Base-by-base conservation (phyloP, 805 yeast genomes). In the Grigorovia humatica region DNA sequence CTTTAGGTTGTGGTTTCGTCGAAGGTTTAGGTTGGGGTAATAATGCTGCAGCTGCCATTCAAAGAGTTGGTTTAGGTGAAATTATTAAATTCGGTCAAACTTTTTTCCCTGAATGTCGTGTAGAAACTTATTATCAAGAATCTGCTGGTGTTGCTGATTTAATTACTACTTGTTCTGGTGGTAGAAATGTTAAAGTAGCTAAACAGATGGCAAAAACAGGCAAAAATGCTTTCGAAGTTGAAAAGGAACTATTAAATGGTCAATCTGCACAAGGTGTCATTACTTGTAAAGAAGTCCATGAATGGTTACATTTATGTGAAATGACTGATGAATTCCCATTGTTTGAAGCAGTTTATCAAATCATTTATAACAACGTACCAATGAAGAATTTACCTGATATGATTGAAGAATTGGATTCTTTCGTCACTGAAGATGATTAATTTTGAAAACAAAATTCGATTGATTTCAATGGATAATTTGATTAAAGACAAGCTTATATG, bases 1-100 rank as follows among this genome's bases (percentile, higher is more conserved):
- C 99, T 30, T 75, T 88, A 65, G 93, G 95, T 57, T 96, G 95
- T 54, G 99, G 99, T 52, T 86, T 91, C 66, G 97, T 91, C 56
- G 96, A 88, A 70, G 98, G 98, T 60, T 78, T 86, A 57, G 96
- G 95, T 57, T 91, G 99, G 99, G 99, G 99, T 69, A 96, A 89
- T 71, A 91, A 91, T 68, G 98, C 99, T 58, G 88, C 90, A 70
- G 84, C 97, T 52, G 99, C 98, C 44, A 82, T 91, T 62, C 95
- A 91, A 89, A 81, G 99, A 73, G 83, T 90, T 58, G 99, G 99
- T 45, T 74, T 91, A 58, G 77, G 83, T 62, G 98, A 91, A 74
- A 88, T 85, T 65, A 85, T 90, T 69, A 78, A 79, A 66, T 91
- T 91, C 70, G 93, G 95, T 42, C 74, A 79, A 61, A 75, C 74